Evolutionary conservation across 1,284 basidiomycete species (phyloP).

Genomic region (Tranzscheliella williamsii): DNA sequence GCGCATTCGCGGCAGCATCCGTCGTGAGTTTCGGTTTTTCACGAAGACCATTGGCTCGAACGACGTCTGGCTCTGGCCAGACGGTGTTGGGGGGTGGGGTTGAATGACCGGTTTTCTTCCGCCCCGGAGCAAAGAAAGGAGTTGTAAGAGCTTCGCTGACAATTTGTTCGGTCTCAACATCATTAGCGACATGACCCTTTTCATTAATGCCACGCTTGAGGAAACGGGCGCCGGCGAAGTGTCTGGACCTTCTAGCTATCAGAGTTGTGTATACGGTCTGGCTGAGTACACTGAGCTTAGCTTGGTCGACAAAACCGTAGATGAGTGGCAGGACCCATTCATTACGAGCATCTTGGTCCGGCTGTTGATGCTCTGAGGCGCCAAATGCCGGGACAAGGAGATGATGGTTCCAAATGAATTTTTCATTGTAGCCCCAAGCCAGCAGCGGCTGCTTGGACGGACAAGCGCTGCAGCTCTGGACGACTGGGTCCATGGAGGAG

Average conservation of each 20-base stretch:
- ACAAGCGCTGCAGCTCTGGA: too few species aligned
- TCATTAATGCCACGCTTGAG: constrained; percentile 93
- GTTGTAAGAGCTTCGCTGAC: constrained; percentile 89
- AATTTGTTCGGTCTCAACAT: constrained; percentile 98
- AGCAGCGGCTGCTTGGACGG: constrained; percentile 27
- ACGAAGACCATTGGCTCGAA: constrained; percentile 18
- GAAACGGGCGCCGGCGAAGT: constrained; percentile 95
- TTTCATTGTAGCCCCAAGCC: constrained; percentile 73
- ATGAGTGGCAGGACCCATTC: constrained; percentile 89
- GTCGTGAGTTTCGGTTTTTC: constrained; percentile 10
- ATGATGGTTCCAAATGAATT: constrained; percentile 95
- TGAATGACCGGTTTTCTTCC: constrained; percentile 1
- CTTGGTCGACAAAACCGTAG: constrained; percentile 96
- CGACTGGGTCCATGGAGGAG: constrained; percentile 11
- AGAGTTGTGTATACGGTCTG: constrained; percentile 89
- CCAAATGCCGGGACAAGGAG: constrained; percentile 72
- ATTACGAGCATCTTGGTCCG: constrained; percentile 61
- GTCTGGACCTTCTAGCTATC: constrained; percentile 88
- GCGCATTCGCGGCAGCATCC: background rate
- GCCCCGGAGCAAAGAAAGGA: constrained; percentile 52
- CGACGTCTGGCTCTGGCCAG: constrained; percentile 9
- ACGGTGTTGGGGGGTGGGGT: too few species aligned
- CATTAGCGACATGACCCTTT: constrained; percentile 90
- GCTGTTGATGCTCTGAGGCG: constrained; percentile 28
- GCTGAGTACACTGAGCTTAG: constrained; percentile 88